Base-by-base conservation (phyloP, 305 asterid species). In the Fraxinus albicans region DNA sequence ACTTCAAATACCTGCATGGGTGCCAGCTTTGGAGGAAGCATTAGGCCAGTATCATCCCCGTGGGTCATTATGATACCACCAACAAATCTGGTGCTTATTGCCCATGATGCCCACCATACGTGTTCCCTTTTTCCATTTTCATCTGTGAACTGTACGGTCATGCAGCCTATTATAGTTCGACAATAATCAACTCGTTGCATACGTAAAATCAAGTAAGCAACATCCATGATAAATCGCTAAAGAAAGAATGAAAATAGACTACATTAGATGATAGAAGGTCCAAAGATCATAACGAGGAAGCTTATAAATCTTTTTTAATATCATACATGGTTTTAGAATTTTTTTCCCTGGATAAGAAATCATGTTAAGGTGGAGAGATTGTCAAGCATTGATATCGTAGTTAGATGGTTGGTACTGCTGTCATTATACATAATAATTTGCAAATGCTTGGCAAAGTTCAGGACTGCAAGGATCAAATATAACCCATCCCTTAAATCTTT, bases 61-160 rank as follows among this genome's bases (percentile, higher is more conserved):
- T 94, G 98, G 65, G 99, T 91, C 98, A 95, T 97, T 83, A 95
- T 95, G 83, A 97, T 94, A 85, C 97, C 98, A 78, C 99, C 99
- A 86, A 97, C 86, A 91, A 97, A 97, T 82, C 99, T 89, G 17
- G 98, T 92, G 92, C 99, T 96, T 78, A 96, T 79, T 53, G 99
- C 98, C 99, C 99, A 94, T 77, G 99, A 96, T 84, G 99, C 94
- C 91, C 94, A 98, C 99, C 99, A 96, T 55, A 93, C 97, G 85
- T 94, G 94, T 72, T 93, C 91, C 87, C 99, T 90, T 87, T 91
- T 91, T 79, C 99, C 98, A 86, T 87, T 94, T 93, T 93, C 98
- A 91, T 92, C 98, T n/a, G 94, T 87, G 86, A 96, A 93, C 99
- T 94, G 94, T 79, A 77, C 42, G 76, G 73, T 35, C 42, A 77